Conservation (phyloP, 2,329 filamentous ascomycete species). For the Colletotrichum kahawae region DNA sequence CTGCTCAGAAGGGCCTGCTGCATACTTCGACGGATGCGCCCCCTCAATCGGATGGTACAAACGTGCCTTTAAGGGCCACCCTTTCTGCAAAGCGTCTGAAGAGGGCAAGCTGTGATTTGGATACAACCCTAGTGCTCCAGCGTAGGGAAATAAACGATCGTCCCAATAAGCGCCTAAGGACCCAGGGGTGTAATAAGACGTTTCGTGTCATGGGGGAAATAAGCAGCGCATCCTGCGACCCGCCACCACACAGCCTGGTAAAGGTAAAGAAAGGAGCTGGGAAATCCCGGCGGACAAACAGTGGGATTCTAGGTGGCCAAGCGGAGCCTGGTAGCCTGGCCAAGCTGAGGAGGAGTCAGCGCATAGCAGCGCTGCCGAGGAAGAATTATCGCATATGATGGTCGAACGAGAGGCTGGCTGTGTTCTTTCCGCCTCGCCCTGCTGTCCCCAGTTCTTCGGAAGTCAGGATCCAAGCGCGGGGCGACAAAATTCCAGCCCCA, state of each 20-base stretch:
- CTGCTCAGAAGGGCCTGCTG: not conserved
- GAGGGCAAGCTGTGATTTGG: not conserved
- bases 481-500: too few relatives aligned
- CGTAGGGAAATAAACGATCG: not conserved
- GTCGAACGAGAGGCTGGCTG: not conserved
- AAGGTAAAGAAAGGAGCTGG: not conserved
- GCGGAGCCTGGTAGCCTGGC: too few relatives aligned
- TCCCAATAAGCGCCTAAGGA: not conserved
- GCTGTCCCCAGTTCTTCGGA: too few relatives aligned
- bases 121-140: not conserved
- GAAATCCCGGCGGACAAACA: too few relatives aligned
- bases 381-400: not conserved
- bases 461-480: too few relatives aligned
- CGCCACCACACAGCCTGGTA: not conserved
- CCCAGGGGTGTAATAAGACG: not conserved
- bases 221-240: not conserved
- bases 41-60: not conserved
- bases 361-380: not conserved
- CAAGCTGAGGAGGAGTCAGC: not conserved
- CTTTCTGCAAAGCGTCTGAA: not conserved
- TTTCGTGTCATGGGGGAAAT: not conserved
- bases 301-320: too few relatives aligned
- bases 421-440: not conserved
- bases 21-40: not conserved
- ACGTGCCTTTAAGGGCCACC: not conserved